Conservation (phyloP, 192 early-diverging fungal species). For the Gigaspora rosea region DNA sequence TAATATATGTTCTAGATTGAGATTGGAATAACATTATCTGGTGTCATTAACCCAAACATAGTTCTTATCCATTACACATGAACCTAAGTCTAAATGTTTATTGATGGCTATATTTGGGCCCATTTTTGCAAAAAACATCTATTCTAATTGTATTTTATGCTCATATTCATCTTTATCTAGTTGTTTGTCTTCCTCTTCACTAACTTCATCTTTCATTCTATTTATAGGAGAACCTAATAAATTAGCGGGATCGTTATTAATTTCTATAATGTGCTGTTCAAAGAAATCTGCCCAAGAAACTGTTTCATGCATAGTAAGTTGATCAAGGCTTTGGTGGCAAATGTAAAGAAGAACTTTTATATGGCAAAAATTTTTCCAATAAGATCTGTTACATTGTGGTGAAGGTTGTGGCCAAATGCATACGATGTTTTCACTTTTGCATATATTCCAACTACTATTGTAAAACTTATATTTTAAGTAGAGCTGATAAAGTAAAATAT, state of each 20-base stretch:
- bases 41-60: not conserved
- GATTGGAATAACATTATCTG: not conserved
- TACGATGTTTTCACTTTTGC: not conserved
- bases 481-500: not conserved
- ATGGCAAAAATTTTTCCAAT: not conserved
- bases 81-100: not conserved
- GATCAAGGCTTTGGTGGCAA: not conserved
- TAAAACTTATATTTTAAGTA: not conserved
- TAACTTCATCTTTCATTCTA: not conserved
- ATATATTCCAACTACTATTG: not conserved
- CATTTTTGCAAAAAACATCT: not conserved
- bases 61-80: not conserved
- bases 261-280: not conserved
- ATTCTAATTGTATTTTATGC: not conserved
- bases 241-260: not conserved
- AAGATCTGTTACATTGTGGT: not conserved
- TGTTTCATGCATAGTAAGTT: not conserved
- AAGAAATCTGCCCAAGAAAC: not conserved
- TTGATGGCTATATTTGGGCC: not conserved
- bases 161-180: not conserved
- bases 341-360: conserved; percentile 1
- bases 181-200: not conserved
- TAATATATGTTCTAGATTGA: not conserved
- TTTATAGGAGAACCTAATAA: not conserved
- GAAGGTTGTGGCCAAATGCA: not conserved